Evolutionary conservation across 2,329 filamentous ascomycete genomes (phyloP).

Genomic region (Alternaria sp.): DNA sequence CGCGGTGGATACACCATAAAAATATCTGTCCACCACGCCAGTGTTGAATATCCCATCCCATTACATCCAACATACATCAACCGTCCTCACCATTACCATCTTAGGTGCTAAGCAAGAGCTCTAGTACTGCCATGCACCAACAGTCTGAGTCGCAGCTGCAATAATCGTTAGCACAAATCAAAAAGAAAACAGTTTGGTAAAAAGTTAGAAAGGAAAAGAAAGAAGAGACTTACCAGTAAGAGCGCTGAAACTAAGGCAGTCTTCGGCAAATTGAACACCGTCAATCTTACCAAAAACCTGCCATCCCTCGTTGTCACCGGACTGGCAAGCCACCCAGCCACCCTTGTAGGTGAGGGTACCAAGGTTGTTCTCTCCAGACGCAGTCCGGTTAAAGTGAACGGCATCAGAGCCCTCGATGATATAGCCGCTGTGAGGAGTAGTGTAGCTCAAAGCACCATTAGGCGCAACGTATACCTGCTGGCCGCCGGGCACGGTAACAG

Average conservation of each 20-base stretch:
- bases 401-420: slow-evolving; percentile 62
- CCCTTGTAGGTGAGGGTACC: slow-evolving; percentile 41
- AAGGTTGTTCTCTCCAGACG: slow-evolving; percentile 30
- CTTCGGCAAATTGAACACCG: slow-evolving; percentile 28
- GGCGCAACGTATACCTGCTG: slow-evolving; percentile 67
- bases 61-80: slow-evolving; percentile 18
- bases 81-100: neutral
- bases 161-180: slow-evolving; percentile 16
- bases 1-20: slow-evolving; percentile 21
- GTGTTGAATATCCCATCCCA: slow-evolving; percentile 2
- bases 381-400: slow-evolving; percentile 59
- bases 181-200: too few species aligned
- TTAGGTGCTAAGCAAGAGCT: neutral
- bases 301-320: slow-evolving; percentile 35
- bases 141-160: slow-evolving; percentile 31
- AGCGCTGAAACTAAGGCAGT: slow-evolving; percentile 50
- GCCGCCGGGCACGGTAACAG: slow-evolving; percentile 68
- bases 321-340: slow-evolving; percentile 49
- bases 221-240: slow-evolving; percentile 39
- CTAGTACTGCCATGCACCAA: slow-evolving; percentile 52
- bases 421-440: slow-evolving; percentile 62
- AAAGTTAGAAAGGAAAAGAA: neutral
- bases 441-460: slow-evolving; percentile 65
- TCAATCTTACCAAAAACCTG: slow-evolving; percentile 46
- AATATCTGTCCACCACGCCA: slow-evolving; percentile 6